Conservation (phyloP, 257 asterid species). For the Lithospermum erythrorhizon region DNA sequence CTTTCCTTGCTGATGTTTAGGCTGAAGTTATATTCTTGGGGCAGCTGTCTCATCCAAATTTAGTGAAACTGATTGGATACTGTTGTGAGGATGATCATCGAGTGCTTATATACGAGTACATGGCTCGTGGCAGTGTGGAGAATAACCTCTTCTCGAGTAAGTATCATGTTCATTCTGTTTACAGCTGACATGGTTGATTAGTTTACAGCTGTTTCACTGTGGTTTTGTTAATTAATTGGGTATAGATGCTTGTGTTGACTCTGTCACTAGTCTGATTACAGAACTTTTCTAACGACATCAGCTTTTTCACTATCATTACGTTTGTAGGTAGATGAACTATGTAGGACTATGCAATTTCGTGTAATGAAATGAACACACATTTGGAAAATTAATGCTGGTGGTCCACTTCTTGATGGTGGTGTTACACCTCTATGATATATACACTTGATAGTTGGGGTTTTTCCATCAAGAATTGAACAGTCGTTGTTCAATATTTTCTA, state of each 20-base stretch:
- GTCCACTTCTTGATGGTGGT: too few species aligned
- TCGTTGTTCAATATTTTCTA: too few species aligned
- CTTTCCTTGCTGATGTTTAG: constrained; percentile 21
- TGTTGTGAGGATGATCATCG: constrained; percentile 72
- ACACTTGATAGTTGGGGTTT: too few species aligned
- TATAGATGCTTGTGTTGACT: background rate
- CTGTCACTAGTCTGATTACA: too few species aligned
- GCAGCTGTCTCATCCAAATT: constrained; percentile 78
- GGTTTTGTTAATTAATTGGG: background rate
- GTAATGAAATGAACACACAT: too few species aligned
- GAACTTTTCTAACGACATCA: too few species aligned
- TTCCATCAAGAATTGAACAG: too few species aligned
- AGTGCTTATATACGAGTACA: constrained; percentile 60
- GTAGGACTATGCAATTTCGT: too few species aligned
- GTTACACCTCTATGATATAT: too few species aligned
- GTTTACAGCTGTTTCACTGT: background rate
- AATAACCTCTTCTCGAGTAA: constrained; percentile 66
- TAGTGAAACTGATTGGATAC: constrained; percentile 68
- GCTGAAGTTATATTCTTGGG: constrained; percentile 76
- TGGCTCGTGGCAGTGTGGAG: constrained; percentile 70
- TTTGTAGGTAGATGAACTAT: too few species aligned
- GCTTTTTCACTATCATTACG: too few species aligned
- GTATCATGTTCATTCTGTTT: constrained; percentile 5
- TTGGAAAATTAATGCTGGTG: too few species aligned
- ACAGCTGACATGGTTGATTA: background rate